These are phyloP conservation scores for Epipyxis sp. DNA, from an alignment of 108 stramenopile genomes.

Conservation along the genomic window DNA sequence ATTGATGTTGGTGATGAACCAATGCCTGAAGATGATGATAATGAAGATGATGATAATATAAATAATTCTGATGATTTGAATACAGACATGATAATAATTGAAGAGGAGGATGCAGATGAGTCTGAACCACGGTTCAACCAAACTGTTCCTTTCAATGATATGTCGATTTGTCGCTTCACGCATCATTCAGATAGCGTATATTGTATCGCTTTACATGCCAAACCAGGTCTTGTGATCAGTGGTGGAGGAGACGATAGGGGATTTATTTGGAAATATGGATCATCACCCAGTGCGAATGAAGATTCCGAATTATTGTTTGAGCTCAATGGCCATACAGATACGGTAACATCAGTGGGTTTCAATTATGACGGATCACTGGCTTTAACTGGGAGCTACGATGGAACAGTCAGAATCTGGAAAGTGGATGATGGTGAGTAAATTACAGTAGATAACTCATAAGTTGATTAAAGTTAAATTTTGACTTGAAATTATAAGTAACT, in stretches of 20 bases:
- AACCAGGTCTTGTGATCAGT: background rate
- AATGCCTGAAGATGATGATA: no score
- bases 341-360: slow-evolving; percentile 74
- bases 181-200: slow-evolving; percentile 58
- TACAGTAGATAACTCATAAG: no score
- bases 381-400: slow-evolving; percentile 80
- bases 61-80: no score
- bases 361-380: slow-evolving; percentile 58
- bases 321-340: slow-evolving; percentile 69
- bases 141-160: no score
- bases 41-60: no score
- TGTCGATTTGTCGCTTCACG: slow-evolving; percentile 1
- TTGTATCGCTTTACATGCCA: slow-evolving; percentile 38
- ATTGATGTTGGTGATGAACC: no score
- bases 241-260: slow-evolving; percentile 91
- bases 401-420: slow-evolving; percentile 73
- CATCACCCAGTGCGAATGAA: background rate
- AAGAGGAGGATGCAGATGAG: no score
- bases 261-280: slow-evolving; percentile 61
- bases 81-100: no score
- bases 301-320: background rate
- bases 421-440: no score
- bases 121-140: no score
- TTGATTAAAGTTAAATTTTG: no score
- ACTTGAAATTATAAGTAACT: no score